phyloP scores from a whole-genome alignment of 2,329 filamentous ascomycete genomes.

The Rhynchosporium secalis region DNA sequence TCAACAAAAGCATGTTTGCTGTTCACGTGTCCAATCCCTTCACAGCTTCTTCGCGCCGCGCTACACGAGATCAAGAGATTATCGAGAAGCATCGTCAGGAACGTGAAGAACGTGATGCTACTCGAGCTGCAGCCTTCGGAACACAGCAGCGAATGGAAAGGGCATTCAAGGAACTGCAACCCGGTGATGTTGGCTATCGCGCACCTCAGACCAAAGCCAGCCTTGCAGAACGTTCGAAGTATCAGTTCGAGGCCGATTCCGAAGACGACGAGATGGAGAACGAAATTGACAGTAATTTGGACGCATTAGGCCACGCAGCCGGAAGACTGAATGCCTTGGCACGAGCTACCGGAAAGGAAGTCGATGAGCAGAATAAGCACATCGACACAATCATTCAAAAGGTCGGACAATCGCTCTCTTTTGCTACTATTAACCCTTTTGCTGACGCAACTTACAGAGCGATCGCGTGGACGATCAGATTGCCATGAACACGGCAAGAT shows the following conservation, averaged over 20 bases:
- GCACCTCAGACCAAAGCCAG: constrained; percentile 37
- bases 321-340: constrained; percentile 72
- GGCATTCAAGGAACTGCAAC: constrained; percentile 47
- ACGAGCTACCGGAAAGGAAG: constrained; percentile 70
- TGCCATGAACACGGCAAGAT: constrained; percentile 67
- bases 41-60: constrained; percentile 65
- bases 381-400: constrained; percentile 78
- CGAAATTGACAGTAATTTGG: constrained; percentile 67
- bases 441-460: constrained; percentile 53
- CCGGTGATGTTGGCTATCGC: constrained; percentile 38
- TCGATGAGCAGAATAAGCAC: constrained; percentile 74
- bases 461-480: constrained; percentile 82
- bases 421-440: constrained; percentile 36
- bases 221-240: constrained; percentile 67
- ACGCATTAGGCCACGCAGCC: constrained; percentile 60
- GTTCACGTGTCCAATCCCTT: constrained; percentile 78
- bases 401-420: constrained; percentile 50
- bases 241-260: constrained; percentile 65
- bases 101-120: constrained; percentile 63
- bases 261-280: constrained; percentile 58
- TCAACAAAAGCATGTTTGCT: constrained; percentile 91
- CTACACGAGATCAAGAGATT: constrained; percentile 65
- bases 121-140: constrained; percentile 54
- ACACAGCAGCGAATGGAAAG: constrained; percentile 56
- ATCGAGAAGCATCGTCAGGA: constrained; percentile 69